Evolutionary conservation across 345 rosid species (phyloP).

Genomic region (Citrus glauca): DNA sequence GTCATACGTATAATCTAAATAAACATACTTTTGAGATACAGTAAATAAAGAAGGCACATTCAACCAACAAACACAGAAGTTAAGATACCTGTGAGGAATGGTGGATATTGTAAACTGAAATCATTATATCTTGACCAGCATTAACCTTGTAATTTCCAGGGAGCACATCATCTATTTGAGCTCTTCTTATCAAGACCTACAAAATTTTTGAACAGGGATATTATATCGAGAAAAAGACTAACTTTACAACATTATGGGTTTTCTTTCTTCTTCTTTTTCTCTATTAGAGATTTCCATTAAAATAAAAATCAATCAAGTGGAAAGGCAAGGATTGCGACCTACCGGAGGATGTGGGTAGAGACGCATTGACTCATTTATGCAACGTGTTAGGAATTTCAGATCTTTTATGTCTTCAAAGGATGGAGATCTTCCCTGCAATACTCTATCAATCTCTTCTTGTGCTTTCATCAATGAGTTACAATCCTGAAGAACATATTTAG

Average conservation of each 20-base stretch:
- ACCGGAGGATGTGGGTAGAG: conserved; percentile 98
- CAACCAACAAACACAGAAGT: conserved; percentile 2
- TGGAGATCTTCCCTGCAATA: conserved; percentile 70
- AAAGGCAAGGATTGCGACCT: conserved; percentile 34
- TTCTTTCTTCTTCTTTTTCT: neutral
- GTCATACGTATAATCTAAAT: too few relatives aligned
- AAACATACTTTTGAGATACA: too few relatives aligned
- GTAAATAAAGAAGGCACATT: neutral
- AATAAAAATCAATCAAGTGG: neutral
- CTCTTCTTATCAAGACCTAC: conserved; percentile 89
- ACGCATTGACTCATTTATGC: conserved; percentile 89
- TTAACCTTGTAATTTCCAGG: conserved; percentile 89
- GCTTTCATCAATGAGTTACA: conserved; percentile 58
- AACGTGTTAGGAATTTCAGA: conserved; percentile 75
- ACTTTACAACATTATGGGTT: neutral
- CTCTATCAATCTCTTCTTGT: conserved; percentile 84
- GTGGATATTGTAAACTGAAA: conserved; percentile 91
- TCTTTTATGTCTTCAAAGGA: conserved; percentile 70
- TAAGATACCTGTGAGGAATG: conserved; percentile 67
- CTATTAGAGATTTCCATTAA: neutral
- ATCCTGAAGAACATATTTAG: conserved; percentile 35
- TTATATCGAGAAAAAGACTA: neutral
- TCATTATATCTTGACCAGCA: conserved; percentile 93
- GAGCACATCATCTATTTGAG: conserved; percentile 77
- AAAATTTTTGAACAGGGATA: neutral